Evolutionary conservation across 495 filamentous ascomycete genomes (phyloP).

Genomic region (Penicillium parvum): DNA sequence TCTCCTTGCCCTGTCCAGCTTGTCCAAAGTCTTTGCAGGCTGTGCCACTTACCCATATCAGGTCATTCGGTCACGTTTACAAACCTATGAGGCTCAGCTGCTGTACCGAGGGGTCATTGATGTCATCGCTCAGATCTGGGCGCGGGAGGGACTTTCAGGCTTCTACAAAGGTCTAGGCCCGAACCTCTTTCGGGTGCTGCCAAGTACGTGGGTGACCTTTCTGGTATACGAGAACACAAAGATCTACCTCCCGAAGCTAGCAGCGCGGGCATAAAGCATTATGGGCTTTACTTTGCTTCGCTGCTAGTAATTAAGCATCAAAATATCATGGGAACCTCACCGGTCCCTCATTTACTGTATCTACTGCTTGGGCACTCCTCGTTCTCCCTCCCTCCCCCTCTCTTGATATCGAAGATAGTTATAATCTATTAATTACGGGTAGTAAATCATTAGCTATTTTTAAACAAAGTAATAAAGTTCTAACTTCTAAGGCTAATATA

Average conservation of each 20-base stretch:
- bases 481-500: no score
- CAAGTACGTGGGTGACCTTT: slow-evolving; percentile 96
- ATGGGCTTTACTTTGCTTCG: no score
- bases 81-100: slow-evolving; percentile 71
- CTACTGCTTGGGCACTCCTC: no score
- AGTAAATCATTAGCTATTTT: no score
- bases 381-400: no score
- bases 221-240: slow-evolving; percentile 94
- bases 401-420: no score
- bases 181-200: slow-evolving; percentile 82
- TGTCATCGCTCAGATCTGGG: slow-evolving; percentile 68
- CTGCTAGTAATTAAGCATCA: no score
- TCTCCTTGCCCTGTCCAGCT: slow-evolving; percentile 68
- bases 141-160: slow-evolving; percentile 69
- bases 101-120: slow-evolving; percentile 66
- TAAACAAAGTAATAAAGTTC: no score
- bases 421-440: no score
- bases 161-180: slow-evolving; percentile 93
- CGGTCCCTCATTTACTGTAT: no score
- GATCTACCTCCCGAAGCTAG: slow-evolving; percentile 29
- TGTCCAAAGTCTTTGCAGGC: slow-evolving; percentile 84
- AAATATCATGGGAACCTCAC: no score
- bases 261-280: neutral
- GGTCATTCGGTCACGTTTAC: slow-evolving; percentile 79
- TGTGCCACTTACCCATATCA: slow-evolving; percentile 90